These are phyloP conservation scores for Pseudogymnoascus sp. DNA, from an alignment of 2,329 filamentous ascomycete species.

Conservation along the genomic window DNA sequence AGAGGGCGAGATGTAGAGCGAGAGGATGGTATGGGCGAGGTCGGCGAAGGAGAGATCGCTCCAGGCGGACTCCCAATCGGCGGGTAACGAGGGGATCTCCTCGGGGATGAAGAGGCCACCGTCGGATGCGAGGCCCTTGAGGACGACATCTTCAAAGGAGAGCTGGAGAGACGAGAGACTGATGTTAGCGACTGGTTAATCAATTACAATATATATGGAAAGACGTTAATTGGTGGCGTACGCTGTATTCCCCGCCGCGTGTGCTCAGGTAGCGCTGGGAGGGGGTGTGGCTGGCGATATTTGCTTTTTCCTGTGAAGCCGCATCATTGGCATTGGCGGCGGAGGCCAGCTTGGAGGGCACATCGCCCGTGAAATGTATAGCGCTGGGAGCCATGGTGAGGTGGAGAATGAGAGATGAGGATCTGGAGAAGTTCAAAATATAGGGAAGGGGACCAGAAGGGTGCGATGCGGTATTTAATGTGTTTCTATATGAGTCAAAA, in stretches of 20 bases:
- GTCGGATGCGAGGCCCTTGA: conserved; percentile 80
- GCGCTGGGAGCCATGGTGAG: conserved; percentile 3
- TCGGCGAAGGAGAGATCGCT: conserved; percentile 69
- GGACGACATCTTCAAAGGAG: conserved; percentile 82
- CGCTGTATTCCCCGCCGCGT: conserved; percentile 53
- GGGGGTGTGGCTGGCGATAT: conserved; percentile 30
- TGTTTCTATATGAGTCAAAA: neutral
- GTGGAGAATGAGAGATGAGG: neutral
- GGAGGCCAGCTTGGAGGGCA: neutral
- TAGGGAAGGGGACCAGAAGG: neutral
- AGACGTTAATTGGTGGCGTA: conserved; percentile 30
- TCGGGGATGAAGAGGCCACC: conserved; percentile 87
- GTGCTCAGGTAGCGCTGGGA: conserved; percentile 56
- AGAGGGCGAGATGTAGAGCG: conserved; percentile 71
- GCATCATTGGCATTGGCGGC: conserved; percentile 1
- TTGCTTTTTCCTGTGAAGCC: conserved; percentile 6
- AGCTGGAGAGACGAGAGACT: conserved; percentile 43
- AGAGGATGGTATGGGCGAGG: conserved; percentile 75
- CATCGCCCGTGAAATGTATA: neutral
- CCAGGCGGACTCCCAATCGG: conserved; percentile 62
- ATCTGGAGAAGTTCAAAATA: neutral
- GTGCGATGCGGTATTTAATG: conserved; percentile 1
- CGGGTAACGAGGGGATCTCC: conserved; percentile 58
- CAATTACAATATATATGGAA: conserved; percentile 12
- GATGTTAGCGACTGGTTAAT: conserved; percentile 13